A percentile compares a stretch with the other conserved stretches of the same genome.
phyloP scores from a whole-genome alignment of 1,284 basidiomycete species.

The Ceratobasidium sp. region DNA sequence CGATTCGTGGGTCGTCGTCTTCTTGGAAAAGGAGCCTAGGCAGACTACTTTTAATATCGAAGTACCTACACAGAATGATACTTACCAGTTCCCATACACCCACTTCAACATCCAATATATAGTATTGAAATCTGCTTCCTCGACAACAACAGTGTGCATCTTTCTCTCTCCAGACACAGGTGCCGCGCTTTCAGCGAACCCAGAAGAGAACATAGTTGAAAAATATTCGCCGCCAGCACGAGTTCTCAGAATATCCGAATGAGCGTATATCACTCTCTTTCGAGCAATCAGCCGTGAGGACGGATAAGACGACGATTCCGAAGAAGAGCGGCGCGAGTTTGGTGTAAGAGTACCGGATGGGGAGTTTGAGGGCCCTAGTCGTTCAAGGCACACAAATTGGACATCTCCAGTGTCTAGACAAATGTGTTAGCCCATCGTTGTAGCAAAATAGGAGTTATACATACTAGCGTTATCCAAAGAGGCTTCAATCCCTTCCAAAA shows the following conservation, averaged over 20 bases:
- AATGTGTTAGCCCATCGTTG: neutral
- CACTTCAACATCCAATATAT: conserved; percentile 88
- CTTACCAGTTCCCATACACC: conserved; percentile 78
- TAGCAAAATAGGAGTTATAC: conserved; percentile 51
- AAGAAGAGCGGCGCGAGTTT: conserved; percentile 56
- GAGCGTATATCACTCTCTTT: conserved; percentile 83
- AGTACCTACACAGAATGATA: neutral
- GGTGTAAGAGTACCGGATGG: conserved; percentile 53
- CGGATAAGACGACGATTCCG: conserved; percentile 60
- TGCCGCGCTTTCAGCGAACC: conserved; percentile 72
- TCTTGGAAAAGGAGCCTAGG: conserved; percentile 70
- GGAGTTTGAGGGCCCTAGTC: conserved; percentile 55
- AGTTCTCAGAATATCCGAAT: conserved; percentile 79
- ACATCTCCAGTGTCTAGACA: conserved; percentile 67
- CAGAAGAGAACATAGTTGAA: conserved; percentile 79
- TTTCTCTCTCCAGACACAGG: conserved; percentile 67
- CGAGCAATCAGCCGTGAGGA: conserved; percentile 66
- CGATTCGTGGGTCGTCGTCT: conserved; percentile 73
- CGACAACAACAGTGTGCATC: conserved; percentile 76
- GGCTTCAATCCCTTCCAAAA: conserved; percentile 73
- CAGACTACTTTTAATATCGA: neutral
- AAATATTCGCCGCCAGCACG: conserved; percentile 80
- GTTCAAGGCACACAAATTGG: conserved; percentile 79
- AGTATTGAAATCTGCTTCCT: conserved; percentile 86
- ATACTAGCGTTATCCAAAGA: conserved; percentile 75